These are phyloP conservation scores for Ascochyta rabiei DNA, from an alignment of 2,329 filamentous ascomycete genomes.

Conservation along the genomic window DNA sequence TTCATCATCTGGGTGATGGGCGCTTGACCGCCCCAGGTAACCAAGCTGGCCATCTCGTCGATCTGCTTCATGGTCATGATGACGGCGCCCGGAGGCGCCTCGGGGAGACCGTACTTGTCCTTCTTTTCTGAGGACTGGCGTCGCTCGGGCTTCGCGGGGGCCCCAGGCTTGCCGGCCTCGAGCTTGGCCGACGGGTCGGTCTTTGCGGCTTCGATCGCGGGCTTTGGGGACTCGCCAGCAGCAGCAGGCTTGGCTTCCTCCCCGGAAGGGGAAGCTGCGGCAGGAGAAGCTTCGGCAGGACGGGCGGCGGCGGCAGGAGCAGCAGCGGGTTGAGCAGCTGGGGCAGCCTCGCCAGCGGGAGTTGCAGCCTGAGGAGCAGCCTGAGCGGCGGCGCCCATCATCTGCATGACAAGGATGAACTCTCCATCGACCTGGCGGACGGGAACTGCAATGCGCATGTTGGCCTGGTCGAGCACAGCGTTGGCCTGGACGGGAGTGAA, in stretches of 20 bases:
- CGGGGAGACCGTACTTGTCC: constrained; percentile 28
- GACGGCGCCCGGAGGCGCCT: constrained; percentile 33
- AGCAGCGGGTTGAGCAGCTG: constrained; percentile 12
- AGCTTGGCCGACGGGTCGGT: constrained; percentile 18
- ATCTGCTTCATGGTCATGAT: constrained; percentile 45
- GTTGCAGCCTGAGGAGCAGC: constrained; percentile 18
- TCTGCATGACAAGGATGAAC: constrained; percentile 45
- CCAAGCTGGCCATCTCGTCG: constrained; percentile 37
- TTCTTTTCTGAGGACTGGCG: constrained; percentile 23
- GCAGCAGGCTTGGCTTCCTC: neutral
- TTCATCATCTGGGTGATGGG: constrained; percentile 45
- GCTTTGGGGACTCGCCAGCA: neutral
- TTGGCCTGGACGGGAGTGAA: constrained; percentile 45
- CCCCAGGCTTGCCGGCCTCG: constrained; percentile 9
- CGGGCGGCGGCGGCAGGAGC: neutral
- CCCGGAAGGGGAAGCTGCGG: constrained; percentile 5
- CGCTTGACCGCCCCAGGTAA: constrained; percentile 37
- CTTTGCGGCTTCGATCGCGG: constrained; percentile 12
- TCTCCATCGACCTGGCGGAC: constrained; percentile 46
- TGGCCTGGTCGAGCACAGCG: constrained; percentile 43
- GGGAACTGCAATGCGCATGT: constrained; percentile 46
- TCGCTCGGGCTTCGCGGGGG: constrained; percentile 26
- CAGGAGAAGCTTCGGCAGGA: no score
- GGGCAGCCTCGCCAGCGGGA: constrained; percentile 4
- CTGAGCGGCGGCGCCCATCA: constrained; percentile 24